A percentile compares a stretch with the other conserved stretches of the same genome.
Evolutionary conservation across 768 basidiomycete genomes (phyloP).

Genomic region (Royoungia palumana): DNA sequence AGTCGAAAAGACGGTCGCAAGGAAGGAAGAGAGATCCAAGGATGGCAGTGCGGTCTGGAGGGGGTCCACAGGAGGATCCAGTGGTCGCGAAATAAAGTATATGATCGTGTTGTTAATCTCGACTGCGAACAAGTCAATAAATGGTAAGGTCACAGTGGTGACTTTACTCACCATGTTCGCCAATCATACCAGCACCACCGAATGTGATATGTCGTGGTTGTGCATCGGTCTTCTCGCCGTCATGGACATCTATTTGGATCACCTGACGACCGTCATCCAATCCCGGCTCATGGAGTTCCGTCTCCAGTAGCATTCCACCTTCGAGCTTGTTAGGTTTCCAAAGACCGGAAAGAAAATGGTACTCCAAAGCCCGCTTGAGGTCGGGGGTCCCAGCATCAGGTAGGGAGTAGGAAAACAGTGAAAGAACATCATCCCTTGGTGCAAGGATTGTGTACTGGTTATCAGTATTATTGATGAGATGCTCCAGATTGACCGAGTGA

Average conservation of each 20-base stretch:
- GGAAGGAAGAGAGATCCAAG: constrained; percentile 86
- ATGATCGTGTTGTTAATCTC: constrained; percentile 74
- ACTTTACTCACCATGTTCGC: constrained; percentile 61
- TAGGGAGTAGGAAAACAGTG: constrained; percentile 48
- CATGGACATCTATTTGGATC: constrained; percentile 59
- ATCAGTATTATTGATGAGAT: constrained; percentile 67
- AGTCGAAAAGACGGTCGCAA: constrained; percentile 87
- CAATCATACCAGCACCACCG: constrained; percentile 77
- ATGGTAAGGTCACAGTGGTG: not conserved
- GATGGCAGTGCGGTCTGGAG: constrained; percentile 77
- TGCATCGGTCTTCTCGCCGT: constrained; percentile 44
- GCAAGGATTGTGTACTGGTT: constrained; percentile 86
- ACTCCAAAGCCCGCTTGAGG: constrained; percentile 70
- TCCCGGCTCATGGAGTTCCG: constrained; percentile 70
- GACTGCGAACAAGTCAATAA: constrained; percentile 42
- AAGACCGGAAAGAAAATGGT: constrained; percentile 88
- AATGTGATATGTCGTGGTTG: constrained; percentile 64
- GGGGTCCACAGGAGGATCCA: constrained; percentile 78
- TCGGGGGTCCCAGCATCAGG: constrained; percentile 67
- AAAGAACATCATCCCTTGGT: constrained; percentile 81
- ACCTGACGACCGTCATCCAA: constrained; percentile 70
- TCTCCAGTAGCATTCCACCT: constrained; percentile 75
- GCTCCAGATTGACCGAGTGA: constrained; percentile 73
- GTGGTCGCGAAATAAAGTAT: constrained; percentile 83
- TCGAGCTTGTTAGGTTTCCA: constrained; percentile 69